Percentiles rank a stretch among this genome's conserved stretches.
Evolutionary conservation across 352 stramenopile species (phyloP).

Genomic region (Halophytophthora polymorphica): DNA sequence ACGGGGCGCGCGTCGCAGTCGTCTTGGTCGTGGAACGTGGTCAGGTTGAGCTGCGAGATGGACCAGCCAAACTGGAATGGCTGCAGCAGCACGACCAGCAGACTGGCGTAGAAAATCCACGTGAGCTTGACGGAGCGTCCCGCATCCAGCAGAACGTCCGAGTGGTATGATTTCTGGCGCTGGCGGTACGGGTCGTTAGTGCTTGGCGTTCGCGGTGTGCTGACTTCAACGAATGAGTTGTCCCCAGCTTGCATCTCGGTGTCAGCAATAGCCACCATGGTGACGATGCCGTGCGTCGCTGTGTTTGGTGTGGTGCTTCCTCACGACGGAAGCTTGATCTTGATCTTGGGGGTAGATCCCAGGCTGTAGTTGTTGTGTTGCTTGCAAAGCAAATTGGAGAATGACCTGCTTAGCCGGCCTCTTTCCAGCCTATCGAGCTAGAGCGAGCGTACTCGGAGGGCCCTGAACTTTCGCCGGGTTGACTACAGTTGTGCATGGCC

Average conservation of each 20-base stretch:
- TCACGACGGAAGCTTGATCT: not conserved
- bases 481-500: not conserved
- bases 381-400: not conserved
- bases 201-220: constrained; percentile 6
- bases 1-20: constrained; percentile 31
- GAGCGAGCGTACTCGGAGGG: too few species aligned
- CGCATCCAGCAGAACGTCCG: not conserved
- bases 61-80: constrained; percentile 46
- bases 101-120: constrained; percentile 28
- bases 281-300: not conserved
- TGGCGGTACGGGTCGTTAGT: not conserved
- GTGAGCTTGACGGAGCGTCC: constrained; percentile 1
- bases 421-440: too few species aligned
- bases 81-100: constrained; percentile 22
- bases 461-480: too few species aligned
- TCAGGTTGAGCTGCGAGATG: constrained; percentile 39
- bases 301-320: not conserved
- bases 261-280: not conserved
- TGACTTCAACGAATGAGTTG: not conserved
- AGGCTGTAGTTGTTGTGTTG: not conserved
- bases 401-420: too few species aligned
- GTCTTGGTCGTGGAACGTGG: constrained; percentile 29
- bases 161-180: not conserved
- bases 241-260: not conserved
- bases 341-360: not conserved